Conservation (phyloP, 495 filamentous ascomycete genomes). For the Cercophora scortea region DNA sequence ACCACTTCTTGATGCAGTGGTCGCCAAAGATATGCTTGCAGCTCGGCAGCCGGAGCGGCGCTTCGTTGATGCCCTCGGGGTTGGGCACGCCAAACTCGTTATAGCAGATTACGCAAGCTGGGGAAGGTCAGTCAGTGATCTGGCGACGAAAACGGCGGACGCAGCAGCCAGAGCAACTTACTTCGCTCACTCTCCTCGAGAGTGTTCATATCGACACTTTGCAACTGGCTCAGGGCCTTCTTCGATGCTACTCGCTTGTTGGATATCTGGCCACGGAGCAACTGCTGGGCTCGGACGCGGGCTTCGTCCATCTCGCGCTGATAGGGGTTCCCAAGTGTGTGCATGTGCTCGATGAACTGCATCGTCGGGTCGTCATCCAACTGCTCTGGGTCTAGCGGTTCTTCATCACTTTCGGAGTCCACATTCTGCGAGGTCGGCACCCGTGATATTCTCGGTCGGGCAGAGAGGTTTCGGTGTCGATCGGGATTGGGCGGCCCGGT, state of each 20-base stretch:
- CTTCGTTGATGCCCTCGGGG: slow-evolving; percentile 44
- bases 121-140: not conserved
- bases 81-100: slow-evolving; percentile 44
- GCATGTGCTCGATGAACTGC: slow-evolving; percentile 14
- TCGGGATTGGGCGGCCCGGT: slow-evolving; percentile 2
- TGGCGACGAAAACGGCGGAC: not conserved
- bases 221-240: slow-evolving; percentile 35
- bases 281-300: slow-evolving; percentile 26
- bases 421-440: not conserved
- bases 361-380: slow-evolving; percentile 15
- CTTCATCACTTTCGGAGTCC: slow-evolving; percentile 21
- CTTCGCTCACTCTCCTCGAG: slow-evolving; percentile 39
- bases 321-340: not conserved
- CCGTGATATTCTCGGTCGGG: slow-evolving; percentile 1
- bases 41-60: slow-evolving; percentile 43
- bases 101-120: slow-evolving; percentile 52
- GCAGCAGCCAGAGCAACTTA: slow-evolving; percentile 21
- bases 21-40: slow-evolving; percentile 55
- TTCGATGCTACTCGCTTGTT: slow-evolving; percentile 39
- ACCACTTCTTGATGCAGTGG: slow-evolving; percentile 54
- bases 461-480: slow-evolving; percentile 3
- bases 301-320: slow-evolving; percentile 16
- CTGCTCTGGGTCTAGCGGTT: slow-evolving; percentile 4
- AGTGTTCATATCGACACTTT: slow-evolving; percentile 32
- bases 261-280: slow-evolving; percentile 29